Conservation (phyloP, 2,329 filamentous ascomycete species). For the Nectriaceae sp. region DNA sequence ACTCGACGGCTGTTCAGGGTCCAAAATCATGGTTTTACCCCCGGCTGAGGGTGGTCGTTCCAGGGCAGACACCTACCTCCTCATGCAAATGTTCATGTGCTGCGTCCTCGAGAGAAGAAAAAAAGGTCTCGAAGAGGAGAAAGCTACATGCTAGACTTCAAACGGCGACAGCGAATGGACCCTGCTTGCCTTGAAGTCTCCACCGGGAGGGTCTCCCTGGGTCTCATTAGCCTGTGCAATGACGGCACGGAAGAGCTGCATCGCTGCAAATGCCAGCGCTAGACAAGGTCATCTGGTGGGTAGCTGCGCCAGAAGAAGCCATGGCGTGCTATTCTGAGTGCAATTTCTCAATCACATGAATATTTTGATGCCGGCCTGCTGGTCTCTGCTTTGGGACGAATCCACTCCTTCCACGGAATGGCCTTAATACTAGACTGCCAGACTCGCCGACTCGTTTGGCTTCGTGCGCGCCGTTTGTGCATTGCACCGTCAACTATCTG, state of each 20-base stretch:
- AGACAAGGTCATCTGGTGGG: background rate
- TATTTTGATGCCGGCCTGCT: background rate
- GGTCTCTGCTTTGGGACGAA: background rate
- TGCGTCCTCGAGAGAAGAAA: background rate
- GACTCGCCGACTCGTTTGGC: too few species aligned
- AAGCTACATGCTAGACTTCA: too few species aligned
- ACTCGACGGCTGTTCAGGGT: too few species aligned
- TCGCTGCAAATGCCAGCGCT: background rate
- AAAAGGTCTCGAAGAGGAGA: background rate
- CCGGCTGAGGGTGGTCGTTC: too few species aligned
- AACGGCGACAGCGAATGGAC: background rate
- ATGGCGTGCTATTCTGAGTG: background rate
- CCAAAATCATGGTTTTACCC: too few species aligned
- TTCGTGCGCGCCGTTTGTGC: too few species aligned
- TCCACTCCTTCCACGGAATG: background rate
- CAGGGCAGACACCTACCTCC: too few species aligned
- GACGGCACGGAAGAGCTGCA: background rate
- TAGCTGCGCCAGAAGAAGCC: background rate
- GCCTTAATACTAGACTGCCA: background rate
- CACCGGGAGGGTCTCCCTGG: background rate
- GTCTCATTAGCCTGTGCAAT: background rate
- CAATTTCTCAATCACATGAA: constrained; percentile 1
- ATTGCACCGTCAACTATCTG: too few species aligned
- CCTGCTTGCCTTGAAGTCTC: background rate
- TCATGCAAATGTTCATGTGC: too few species aligned